Evolutionary conservation across 768 basidiomycete species (phyloP), one percentile per base, ranked within the genome.

Genomic region (Boletus sp.): DNA sequence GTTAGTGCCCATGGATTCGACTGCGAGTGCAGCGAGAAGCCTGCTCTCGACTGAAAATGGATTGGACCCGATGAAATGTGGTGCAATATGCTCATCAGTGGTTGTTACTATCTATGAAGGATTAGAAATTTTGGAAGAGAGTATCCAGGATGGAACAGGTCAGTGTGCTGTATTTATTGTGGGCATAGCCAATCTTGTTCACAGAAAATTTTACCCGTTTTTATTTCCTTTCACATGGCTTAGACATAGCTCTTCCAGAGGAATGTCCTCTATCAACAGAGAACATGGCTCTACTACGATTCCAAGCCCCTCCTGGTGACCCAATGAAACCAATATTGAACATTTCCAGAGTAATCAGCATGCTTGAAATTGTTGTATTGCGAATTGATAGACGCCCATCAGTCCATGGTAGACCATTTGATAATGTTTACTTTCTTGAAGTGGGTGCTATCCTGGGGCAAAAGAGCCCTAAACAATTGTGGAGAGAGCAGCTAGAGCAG

Each of bases 51-150:
- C 51, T 4, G 58, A 57, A 44, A 68, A 72, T 11, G 70, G 81
- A 11, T 66, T 75, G 17, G 76, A 73, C 41, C 72, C 77, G 8
- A 65, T 69, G 7, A 74, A 77, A 55, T 80, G 79, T 59, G 90
- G 87, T 4, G 90, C 89, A 10, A 88, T 93, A 53, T 88, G 87
- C 62, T 90, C 90, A 10, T 77, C 74, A 25, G 71, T 87, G 25
- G 88, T 86, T 53, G 75, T 77, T 5, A 76, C 75, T 13, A 60
- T 87, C 38, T 87, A 87, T 56, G 70, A 78, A 1, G 83, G 79
- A n/a, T 70, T 91, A 33, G 79, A 86, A 43, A 70, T 89, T 4
- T 70, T 91, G 38, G 70, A 67, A 33, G 76, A 83, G 50, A 79
- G 79, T 11, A 86, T 92, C 44, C 90, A 93, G 62, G 80, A 87